Evolutionary conservation across 2,329 filamentous ascomycete genomes (phyloP).

Genomic region (Chalaropsis ovoidea): DNA sequence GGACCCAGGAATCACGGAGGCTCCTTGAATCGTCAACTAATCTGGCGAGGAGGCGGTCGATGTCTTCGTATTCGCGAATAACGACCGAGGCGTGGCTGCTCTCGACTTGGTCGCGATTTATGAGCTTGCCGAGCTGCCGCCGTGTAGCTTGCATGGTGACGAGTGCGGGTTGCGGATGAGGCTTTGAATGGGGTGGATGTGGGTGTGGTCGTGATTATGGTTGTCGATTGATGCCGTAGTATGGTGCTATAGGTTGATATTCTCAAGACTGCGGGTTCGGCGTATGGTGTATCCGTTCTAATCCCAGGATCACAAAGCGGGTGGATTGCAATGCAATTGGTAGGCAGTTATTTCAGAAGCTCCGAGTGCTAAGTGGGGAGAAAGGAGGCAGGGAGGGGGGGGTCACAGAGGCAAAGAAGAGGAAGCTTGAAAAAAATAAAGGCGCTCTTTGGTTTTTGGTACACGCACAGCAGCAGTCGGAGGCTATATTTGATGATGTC

Average conservation of each 20-base stretch:
- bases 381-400: background rate
- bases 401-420: background rate
- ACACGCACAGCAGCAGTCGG: background rate
- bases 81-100: conserved; percentile 65
- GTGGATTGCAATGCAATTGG: background rate
- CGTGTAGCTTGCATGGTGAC: conserved; percentile 61
- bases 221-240: background rate
- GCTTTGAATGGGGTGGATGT: background rate
- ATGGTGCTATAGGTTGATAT: background rate
- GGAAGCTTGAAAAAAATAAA: background rate
- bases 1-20: conserved; percentile 71
- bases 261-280: background rate
- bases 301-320: background rate
- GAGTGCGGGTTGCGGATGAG: background rate
- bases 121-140: conserved; percentile 62
- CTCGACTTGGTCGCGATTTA: conserved; percentile 58
- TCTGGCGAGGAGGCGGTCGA: conserved; percentile 63
- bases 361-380: background rate
- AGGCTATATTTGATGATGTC: background rate
- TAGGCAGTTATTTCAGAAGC: background rate
- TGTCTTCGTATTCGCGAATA: conserved; percentile 70
- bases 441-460: too few relatives aligned
- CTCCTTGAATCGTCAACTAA: conserved; percentile 64
- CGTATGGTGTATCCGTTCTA: background rate
- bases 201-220: background rate